phyloP scores from a whole-genome alignment of 192 early-diverging fungal genomes.

The Coemansia sp. region DNA sequence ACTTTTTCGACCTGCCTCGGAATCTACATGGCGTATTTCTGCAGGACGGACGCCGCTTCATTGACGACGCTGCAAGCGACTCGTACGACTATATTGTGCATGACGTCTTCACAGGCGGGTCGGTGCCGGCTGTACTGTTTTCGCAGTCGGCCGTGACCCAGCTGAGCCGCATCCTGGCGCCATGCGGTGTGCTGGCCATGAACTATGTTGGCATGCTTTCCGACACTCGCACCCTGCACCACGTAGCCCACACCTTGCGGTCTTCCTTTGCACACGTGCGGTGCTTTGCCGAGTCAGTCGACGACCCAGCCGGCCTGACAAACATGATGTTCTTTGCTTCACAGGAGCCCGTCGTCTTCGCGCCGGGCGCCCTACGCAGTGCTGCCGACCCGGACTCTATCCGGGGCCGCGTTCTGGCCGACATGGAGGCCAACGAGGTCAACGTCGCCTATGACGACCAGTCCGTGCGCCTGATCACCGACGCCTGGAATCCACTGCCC shows the following conservation, averaged over 20 bases:
- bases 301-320: conserved; percentile 45
- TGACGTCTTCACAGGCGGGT: conserved; percentile 93
- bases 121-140: conserved; percentile 69
- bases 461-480: conserved; percentile 57
- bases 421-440: conserved; percentile 55
- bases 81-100: conserved; percentile 85
- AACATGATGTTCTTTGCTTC: conserved; percentile 73
- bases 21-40: conserved; percentile 57
- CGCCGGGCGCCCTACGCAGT: neutral
- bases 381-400: neutral
- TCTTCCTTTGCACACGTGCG: conserved; percentile 65
- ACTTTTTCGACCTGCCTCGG: conserved; percentile 66
- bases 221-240: conserved; percentile 55
- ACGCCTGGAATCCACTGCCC: conserved; percentile 61
- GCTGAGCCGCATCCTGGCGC: conserved; percentile 64
- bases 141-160: conserved; percentile 67
- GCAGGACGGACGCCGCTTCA: conserved; percentile 71
- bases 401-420: conserved; percentile 39
- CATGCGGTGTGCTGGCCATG: conserved; percentile 77
- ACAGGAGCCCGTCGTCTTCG: conserved; percentile 46
- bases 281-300: conserved; percentile 61
- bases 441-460: conserved; percentile 31
- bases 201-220: conserved; percentile 72
- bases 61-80: conserved; percentile 54
- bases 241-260: conserved; percentile 63